Percentiles rank a stretch among this genome's conserved stretches.
phyloP scores from a whole-genome alignment of 139 green algal species.

The Klebsormidium nitens region DNA sequence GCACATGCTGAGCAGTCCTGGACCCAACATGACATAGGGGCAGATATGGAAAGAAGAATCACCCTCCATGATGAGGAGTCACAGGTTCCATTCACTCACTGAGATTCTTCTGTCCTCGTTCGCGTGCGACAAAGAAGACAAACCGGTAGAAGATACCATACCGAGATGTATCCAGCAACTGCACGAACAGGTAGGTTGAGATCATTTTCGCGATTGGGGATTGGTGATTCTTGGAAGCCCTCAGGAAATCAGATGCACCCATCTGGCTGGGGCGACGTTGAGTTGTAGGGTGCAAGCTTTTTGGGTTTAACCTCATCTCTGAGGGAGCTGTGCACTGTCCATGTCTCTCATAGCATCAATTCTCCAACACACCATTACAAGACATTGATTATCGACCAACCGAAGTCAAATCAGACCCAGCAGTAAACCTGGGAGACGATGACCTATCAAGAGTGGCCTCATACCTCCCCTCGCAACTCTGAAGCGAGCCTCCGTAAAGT shows the following conservation, averaged over 20 bases:
- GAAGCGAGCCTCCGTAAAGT: not conserved
- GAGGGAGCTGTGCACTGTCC: not conserved
- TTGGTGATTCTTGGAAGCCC: no score
- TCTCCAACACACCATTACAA: not conserved
- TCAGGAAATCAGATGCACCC: constrained; percentile 5
- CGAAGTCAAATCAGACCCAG: no score
- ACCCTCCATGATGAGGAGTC: no score
- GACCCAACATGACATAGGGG: no score
- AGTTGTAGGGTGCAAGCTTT: not conserved
- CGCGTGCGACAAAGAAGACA: constrained; percentile 21
- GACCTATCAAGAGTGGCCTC: no score
- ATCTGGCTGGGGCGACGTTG: not conserved
- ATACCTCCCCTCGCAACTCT: constrained; percentile 17
- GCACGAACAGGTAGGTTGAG: constrained; percentile 7
- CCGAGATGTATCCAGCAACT: constrained; percentile 17
- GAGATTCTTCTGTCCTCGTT: constrained; percentile 20
- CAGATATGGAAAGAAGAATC: no score
- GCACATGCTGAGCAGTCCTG: no score
- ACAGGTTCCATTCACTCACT: constrained; percentile 17
- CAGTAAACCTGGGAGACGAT: no score
- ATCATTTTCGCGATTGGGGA: no score
- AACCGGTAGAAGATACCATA: constrained; percentile 22
- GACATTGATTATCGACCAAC: no score
- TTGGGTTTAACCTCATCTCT: not conserved
- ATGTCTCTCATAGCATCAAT: not conserved